Base-by-base conservation (phyloP, 129 eudicot species). In the Daucus carota region DNA sequence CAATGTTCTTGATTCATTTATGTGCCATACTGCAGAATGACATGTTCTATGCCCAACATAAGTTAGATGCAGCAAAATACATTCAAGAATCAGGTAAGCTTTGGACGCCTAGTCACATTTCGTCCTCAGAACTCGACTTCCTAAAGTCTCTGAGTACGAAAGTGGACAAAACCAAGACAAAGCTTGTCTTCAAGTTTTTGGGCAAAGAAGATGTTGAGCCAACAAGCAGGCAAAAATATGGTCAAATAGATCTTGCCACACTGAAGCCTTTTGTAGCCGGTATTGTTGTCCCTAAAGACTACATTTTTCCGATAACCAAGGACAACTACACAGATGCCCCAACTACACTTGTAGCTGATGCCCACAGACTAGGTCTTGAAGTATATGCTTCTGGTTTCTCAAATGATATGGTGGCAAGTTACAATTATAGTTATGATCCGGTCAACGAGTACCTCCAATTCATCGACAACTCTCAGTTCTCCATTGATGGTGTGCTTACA, bases 381-480 rank as follows among this genome's bases (percentile, higher is more conserved):
- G 95, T 95, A 0, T 92, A 78, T 75, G 92, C 91, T 22, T 81
- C 73, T 16, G 95, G 91, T 33, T 95, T 95, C 80, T 84, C 92
- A 70, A 91, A 93, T 17, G 99, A 95, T 68, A 36, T 28, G 52
- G 73, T 62, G 20, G 12, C 84, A 10, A 86, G 91, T 79, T 95
- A 91, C 80, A 95, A 89, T 78, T 95, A 86, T 32, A 95, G 99
- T 78, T 95, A 88, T 72, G 97, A 95, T 76, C 97, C 99, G 0
- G 67, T 83, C 1, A 66, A 75, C 10, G 97, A 95, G 88, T 91
- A 91, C 84, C 62, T 86, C 78, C 89, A 92, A 43, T 92, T 87
- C 34, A 31, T 90, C 6, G 96, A 89, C 65, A 88, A 89, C 79
- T 70, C 88, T 34, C 83, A 86, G 57, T 95, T 95, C 87, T 66